Evolutionary conservation across 2,329 filamentous ascomycete species (phyloP).

Genomic region (Alternaria sp.): DNA sequence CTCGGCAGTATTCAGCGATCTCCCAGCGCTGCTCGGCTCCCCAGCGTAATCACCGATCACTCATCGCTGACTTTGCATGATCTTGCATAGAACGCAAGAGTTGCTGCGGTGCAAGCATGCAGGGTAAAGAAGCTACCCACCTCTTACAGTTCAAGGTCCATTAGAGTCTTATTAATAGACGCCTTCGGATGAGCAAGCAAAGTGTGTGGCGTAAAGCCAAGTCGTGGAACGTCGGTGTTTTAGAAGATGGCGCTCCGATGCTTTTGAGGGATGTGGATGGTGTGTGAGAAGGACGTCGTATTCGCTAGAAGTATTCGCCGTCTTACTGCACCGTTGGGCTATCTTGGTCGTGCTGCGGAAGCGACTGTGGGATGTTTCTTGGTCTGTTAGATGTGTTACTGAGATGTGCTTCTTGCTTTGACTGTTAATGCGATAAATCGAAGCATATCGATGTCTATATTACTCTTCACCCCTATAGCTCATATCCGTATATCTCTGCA

Average conservation of each 20-base stretch:
- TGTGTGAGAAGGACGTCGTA: slow-evolving; percentile 15
- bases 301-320: slow-evolving; percentile 14
- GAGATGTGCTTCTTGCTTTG: slow-evolving; percentile 8
- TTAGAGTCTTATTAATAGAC: slow-evolving; percentile 17
- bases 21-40: slow-evolving; percentile 13
- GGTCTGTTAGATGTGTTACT: slow-evolving; percentile 8
- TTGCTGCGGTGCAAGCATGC: slow-evolving; percentile 3
- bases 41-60: slow-evolving; percentile 16
- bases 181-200: neutral
- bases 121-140: slow-evolving; percentile 4
- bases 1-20: slow-evolving; percentile 9
- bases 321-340: slow-evolving; percentile 14
- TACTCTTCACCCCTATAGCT: slow-evolving; percentile 9
- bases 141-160: slow-evolving; percentile 8
- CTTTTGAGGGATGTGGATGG: slow-evolving; percentile 14
- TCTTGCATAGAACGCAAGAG: slow-evolving; percentile 1
- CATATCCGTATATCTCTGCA: slow-evolving; percentile 3
- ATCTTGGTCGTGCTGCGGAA: slow-evolving; percentile 17
- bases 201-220: slow-evolving; percentile 15
- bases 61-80: slow-evolving; percentile 12
- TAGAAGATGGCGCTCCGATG: slow-evolving; percentile 13
- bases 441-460: slow-evolving; percentile 1
- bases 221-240: slow-evolving; percentile 19
- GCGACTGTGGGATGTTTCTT: slow-evolving; percentile 11
- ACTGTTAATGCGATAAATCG: slow-evolving; percentile 3